Base-by-base conservation (phyloP, 1,284 basidiomycete species). In the Phellopilus nigrolimitatus region DNA sequence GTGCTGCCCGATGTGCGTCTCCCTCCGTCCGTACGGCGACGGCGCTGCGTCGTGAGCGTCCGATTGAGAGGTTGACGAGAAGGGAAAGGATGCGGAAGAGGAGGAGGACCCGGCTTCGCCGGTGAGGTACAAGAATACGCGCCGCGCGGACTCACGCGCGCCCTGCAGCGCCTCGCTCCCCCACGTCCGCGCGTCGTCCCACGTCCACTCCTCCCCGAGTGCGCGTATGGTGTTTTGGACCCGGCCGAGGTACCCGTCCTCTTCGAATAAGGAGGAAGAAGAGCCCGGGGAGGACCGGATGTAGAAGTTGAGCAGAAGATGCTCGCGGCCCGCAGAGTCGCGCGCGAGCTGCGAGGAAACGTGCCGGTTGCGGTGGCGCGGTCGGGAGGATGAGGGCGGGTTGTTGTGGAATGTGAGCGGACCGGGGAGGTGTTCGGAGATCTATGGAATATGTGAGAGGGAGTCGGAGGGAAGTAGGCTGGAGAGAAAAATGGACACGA, bases 221-320 rank as follows among this genome's bases (percentile, higher is more conserved):
- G 43, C 3, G 9, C 34, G 19, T 19, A 54, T 4, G 4, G 34
- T 8, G 3, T 30, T 12, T 9, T 13, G 12, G 6, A 30, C 13
- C 4, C 53, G 47, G 67, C 61, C 6, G 68, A 57, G 55, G 67
- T 71, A 31, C 70, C 66, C 37, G 71, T 68, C 13, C 70, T 63
- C 76, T 76, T 79, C 22, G 64, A 59, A 75, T n/a, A n/a, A n/a
- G n/a, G n/a, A n/a, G n/a, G n/a, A n/a, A 3, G 75, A 73, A 19
- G 70, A 25, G 71, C 61, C 7, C 59, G 59, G 17, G 54, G 47
- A 24, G 65, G 66, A 67, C 31, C 85, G 76, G 22, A 90, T 73
- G 60, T 83, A 91, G 65, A 91, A 91, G 46, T 82, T 84, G 60
- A 91, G 74, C 33, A 88, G 73, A 78, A 91, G 82, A 59, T 91